Base-by-base conservation (phyloP, 1,284 basidiomycete genomes). In the Neonothopanus nambi region DNA sequence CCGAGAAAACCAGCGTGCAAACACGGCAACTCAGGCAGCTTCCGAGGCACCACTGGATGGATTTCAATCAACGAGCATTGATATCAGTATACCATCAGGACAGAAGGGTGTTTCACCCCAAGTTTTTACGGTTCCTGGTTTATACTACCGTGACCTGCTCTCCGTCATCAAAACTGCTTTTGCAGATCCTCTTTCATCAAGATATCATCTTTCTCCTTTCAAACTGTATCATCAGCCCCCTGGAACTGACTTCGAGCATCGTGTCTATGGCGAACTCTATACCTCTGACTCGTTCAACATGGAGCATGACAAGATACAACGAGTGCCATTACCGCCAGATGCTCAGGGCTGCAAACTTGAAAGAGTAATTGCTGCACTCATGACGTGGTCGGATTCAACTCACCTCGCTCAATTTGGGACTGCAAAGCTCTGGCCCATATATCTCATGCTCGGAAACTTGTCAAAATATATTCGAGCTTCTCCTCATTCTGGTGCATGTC, bases 311-410 rank as follows among this genome's bases (percentile, higher is more conserved):
- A 39, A 42, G 13, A 23, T 51, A 1, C 37, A 48, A 39, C 50
- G 33, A 8, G 40, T 11, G 3, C 36, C 17, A 18, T 3, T 17
- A 1, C 33, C 45, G 15, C 33, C 51, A 9, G 46, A 53, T 3
- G n/a, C 45, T 26, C 41, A 41, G 3, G 41, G 21, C 35, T 57
- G 55, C 41, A 57, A 52, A 26, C 38, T n/a, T 15, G 54, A 58
- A 37, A 43, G 24, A 7, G 56, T 65, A 3, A 46, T 72, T 1
- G 58, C 57, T 1, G 63, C 61, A 0, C 51, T 70, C n/a, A 67
- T 69, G 64, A 43, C 65, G 3, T 70, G 66, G 62, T 73, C 70
- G 0, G 66, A 73, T 48, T 59, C 62, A 0, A 72, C 67, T 15
- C 67, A 69, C 36, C 58, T 71, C 2, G 59, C 68, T 2, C 60